Evolutionary conservation across 768 basidiomycete species (phyloP).

Genomic region (Tubosaeta sp.): DNA sequence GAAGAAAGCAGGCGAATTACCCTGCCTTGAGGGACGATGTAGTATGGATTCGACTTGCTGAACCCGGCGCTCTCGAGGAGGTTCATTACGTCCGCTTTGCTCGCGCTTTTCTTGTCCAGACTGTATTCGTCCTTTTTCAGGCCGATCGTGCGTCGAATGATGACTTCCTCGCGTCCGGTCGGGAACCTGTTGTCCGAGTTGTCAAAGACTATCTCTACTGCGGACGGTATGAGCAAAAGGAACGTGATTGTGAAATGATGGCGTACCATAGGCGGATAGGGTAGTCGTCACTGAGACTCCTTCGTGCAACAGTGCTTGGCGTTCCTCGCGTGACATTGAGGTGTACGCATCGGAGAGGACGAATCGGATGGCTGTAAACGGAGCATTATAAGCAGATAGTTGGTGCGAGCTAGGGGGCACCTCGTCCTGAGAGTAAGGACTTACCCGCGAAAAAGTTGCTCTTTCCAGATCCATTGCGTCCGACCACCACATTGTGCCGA

Average conservation of each 20-base stretch:
- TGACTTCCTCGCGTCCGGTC: slow-evolving; percentile 82
- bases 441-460: slow-evolving; percentile 96
- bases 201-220: slow-evolving; percentile 91
- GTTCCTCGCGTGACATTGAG: slow-evolving; percentile 89
- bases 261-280: slow-evolving; percentile 81
- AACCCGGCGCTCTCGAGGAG: slow-evolving; percentile 96
- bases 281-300: slow-evolving; percentile 86
- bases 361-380: slow-evolving; percentile 79
- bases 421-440: slow-evolving; percentile 18
- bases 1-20: slow-evolving; percentile 42
- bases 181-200: slow-evolving; percentile 93
- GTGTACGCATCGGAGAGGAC: slow-evolving; percentile 97
- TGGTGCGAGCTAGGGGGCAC: background rate
- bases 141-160: slow-evolving; percentile 91
- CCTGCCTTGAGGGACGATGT: slow-evolving; percentile 97
- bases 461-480: slow-evolving; percentile 96
- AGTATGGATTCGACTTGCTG: slow-evolving; percentile 97
- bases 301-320: slow-evolving; percentile 90
- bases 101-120: slow-evolving; percentile 90
- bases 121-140: slow-evolving; percentile 99
- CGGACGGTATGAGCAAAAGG: background rate
- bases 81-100: slow-evolving; percentile 97
- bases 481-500: slow-evolving; percentile 93
- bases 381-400: background rate
- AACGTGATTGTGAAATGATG: background rate